Percentiles rank a stretch among this genome's conserved stretches.
phyloP scores from a whole-genome alignment of 2,329 filamentous ascomycete genomes.

The Penicillium nordicum region DNA sequence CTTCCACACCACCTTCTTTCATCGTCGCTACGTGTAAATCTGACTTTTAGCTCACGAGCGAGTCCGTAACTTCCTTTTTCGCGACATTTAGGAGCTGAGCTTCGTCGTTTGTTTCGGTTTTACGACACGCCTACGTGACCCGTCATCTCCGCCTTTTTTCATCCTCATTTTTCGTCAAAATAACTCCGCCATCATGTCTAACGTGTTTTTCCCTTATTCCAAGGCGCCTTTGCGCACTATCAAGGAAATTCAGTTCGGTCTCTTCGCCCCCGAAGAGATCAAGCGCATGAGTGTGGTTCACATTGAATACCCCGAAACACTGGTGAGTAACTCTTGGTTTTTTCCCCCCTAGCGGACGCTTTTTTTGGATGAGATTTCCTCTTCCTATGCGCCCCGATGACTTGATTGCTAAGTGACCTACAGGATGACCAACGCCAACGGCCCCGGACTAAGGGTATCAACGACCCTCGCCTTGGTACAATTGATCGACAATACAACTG shows the following conservation, averaged over 20 bases:
- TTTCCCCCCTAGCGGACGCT: neutral
- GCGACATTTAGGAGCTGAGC: conserved; percentile 16
- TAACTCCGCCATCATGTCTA: conserved; percentile 69
- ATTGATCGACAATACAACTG: conserved; percentile 96
- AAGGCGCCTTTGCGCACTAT: conserved; percentile 96
- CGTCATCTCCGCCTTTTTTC: conserved; percentile 8
- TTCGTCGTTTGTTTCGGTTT: conserved; percentile 16
- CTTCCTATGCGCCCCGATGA: neutral
- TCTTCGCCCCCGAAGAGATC: conserved; percentile 97
- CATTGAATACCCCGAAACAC: conserved; percentile 97
- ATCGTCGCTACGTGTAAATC: conserved; percentile 27
- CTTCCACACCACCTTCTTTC: conserved; percentile 31
- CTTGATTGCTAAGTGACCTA: conserved; percentile 19
- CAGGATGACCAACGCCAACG: conserved; percentile 84
- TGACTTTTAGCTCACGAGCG: conserved; percentile 9
- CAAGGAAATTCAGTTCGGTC: conserved; percentile 97
- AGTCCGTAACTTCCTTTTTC: conserved; percentile 18
- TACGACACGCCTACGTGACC: conserved; percentile 10
- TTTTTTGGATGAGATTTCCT: neutral
- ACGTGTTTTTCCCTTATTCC: conserved; percentile 84
- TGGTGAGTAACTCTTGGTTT: conserved; percentile 53
- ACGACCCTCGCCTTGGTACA: conserved; percentile 92
- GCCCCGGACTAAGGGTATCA: conserved; percentile 86
- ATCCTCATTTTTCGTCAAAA: conserved; percentile 14
- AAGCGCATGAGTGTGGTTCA: conserved; percentile 98